Evolutionary conservation across 768 basidiomycete genomes (phyloP).

Genomic region (Boletus insuetus): DNA sequence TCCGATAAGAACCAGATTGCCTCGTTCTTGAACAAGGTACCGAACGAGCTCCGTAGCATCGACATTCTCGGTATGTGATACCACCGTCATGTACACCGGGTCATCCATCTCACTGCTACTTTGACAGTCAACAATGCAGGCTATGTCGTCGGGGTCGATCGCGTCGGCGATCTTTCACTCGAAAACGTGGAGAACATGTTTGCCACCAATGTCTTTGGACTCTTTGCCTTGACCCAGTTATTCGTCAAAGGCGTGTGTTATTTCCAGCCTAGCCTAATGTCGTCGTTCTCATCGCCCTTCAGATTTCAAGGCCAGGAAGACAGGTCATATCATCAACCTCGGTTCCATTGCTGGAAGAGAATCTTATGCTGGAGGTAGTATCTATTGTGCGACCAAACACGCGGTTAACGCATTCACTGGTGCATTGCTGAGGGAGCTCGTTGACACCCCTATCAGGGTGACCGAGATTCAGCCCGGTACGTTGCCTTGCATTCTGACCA

Average conservation of each 20-base stretch:
- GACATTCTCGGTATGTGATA: conserved; percentile 73
- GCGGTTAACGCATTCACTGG: conserved; percentile 87
- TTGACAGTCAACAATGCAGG: conserved; percentile 75
- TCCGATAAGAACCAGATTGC: conserved; percentile 73
- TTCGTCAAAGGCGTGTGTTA: conserved; percentile 48
- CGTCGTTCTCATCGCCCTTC: conserved; percentile 9
- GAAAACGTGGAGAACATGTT: conserved; percentile 84
- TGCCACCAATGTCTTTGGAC: conserved; percentile 75
- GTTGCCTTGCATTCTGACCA: conserved; percentile 11
- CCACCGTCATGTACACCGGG: neutral
- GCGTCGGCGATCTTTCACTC: conserved; percentile 77
- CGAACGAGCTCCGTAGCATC: conserved; percentile 63
- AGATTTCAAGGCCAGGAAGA: conserved; percentile 78
- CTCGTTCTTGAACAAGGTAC: conserved; percentile 67
- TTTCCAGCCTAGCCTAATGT: neutral
- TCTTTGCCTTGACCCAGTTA: conserved; percentile 81
- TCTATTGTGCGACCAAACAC: conserved; percentile 90
- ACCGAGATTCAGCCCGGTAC: conserved; percentile 91
- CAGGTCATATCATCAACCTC: conserved; percentile 91
- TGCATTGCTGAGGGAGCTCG: conserved; percentile 79
- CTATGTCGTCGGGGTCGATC: conserved; percentile 84
- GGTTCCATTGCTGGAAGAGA: conserved; percentile 91
- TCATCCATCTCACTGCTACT: neutral
- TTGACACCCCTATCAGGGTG: conserved; percentile 90
- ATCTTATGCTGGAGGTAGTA: conserved; percentile 85